Conservation (phyloP, 108 stramenopile genomes). For the Skeletonema potamos region DNA sequence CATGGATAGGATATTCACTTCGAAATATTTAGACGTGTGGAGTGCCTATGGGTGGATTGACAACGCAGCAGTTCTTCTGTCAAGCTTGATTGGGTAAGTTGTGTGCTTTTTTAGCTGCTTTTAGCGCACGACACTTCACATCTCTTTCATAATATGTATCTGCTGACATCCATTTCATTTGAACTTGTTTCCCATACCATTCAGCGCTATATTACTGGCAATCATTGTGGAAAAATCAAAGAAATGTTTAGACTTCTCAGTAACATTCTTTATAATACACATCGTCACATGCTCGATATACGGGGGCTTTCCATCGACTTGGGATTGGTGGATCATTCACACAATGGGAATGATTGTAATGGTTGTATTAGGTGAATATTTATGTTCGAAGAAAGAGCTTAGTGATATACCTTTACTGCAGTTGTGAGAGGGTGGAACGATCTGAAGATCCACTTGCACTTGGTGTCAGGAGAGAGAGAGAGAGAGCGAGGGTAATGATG, state of each 20-base stretch:
- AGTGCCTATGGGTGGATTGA: slow-evolving; percentile 67
- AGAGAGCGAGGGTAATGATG: too few species aligned
- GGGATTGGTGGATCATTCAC: slow-evolving; percentile 87
- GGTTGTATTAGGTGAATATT: slow-evolving; percentile 81
- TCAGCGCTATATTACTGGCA: slow-evolving; percentile 51
- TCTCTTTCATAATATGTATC: too few species aligned
- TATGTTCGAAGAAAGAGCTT: slow-evolving; percentile 76
- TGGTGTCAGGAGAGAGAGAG: neutral
- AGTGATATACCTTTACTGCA: slow-evolving; percentile 78
- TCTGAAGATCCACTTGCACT: too few species aligned
- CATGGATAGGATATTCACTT: slow-evolving; percentile 80
- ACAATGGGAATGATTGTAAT: slow-evolving; percentile 70
- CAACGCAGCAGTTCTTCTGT: slow-evolving; percentile 59
- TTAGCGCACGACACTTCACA: too few species aligned
- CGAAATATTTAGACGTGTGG: slow-evolving; percentile 69
- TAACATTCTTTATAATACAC: slow-evolving; percentile 80
- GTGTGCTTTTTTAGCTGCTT: too few species aligned
- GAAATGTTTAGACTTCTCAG: slow-evolving; percentile 83
- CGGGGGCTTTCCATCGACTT: slow-evolving; percentile 64
- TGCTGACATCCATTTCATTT: slow-evolving; percentile 1
- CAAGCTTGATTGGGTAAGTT: slow-evolving; percentile 52
- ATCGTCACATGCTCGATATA: slow-evolving; percentile 57
- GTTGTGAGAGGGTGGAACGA: slow-evolving; percentile 17
- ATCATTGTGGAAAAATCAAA: slow-evolving; percentile 73
- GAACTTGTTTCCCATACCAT: neutral